phyloP scores from a whole-genome alignment of 192 early-diverging fungal genomes.

The Entomortierella parvispora region DNA sequence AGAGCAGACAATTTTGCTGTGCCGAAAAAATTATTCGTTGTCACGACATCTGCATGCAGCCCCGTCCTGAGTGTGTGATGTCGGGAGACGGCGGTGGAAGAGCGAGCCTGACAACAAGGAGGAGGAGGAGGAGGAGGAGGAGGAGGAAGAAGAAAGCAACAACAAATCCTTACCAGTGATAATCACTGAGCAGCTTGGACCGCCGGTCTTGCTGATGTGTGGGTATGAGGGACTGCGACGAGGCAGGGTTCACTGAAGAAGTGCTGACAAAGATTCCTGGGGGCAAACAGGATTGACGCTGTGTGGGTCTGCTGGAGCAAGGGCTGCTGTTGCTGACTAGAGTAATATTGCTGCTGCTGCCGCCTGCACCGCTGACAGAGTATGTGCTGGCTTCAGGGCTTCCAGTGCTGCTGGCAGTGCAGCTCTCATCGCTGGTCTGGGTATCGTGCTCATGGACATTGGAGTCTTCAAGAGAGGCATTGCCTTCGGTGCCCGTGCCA shows the following conservation, averaged over 20 bases:
- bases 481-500: too few species aligned
- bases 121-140: neutral
- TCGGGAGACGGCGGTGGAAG: too few species aligned
- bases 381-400: too few species aligned
- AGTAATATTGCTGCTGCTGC: neutral
- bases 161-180: constrained; percentile 17
- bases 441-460: too few species aligned
- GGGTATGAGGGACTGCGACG: neutral
- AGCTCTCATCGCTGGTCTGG: too few species aligned
- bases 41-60: neutral
- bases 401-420: too few species aligned
- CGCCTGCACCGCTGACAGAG: neutral
- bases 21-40: neutral
- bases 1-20: neutral
- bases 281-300: constrained; percentile 2
- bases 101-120: neutral
- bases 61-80: too few species aligned
- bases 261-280: constrained; percentile 3
- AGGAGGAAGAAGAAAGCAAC: neutral
- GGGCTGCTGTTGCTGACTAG: neutral
- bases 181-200: constrained; percentile 19
- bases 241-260: neutral
- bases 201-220: constrained; percentile 6
- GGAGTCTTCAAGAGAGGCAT: too few species aligned
- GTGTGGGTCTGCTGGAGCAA: neutral